A percentile compares a stretch with the other conserved stretches of the same genome.
Conservation (phyloP, 805 yeast species). For the Wickerhamiella alocasiicola region DNA sequence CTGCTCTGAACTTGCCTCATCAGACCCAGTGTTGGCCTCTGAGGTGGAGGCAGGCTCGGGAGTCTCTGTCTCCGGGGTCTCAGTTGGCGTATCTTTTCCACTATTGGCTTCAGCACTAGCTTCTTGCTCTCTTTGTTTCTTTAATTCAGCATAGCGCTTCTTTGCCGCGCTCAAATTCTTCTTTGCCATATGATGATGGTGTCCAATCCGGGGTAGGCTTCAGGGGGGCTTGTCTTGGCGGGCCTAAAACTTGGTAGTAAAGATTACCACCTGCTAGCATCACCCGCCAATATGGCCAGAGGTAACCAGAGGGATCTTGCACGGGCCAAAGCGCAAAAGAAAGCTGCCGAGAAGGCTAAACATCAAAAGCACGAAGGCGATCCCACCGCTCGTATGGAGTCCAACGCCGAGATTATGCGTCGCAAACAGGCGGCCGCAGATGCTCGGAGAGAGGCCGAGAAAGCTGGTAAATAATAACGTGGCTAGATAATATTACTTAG, state of each 20-base stretch:
- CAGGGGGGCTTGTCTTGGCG: no score
- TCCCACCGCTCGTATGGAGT: constrained; percentile 73
- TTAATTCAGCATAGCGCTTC: constrained; percentile 59
- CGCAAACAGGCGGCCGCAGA: constrained; percentile 74
- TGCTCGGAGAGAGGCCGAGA: constrained; percentile 21
- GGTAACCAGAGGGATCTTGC: constrained; percentile 96
- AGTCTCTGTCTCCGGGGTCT: constrained; percentile 5
- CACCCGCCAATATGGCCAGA: constrained; percentile 53
- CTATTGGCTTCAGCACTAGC: not conserved
- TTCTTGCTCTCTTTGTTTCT: constrained; percentile 37
- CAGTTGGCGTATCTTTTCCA: not conserved
- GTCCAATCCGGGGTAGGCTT: not conserved
- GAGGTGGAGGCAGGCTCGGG: not conserved
- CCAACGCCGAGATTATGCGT: constrained; percentile 82
- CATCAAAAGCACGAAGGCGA: constrained; percentile 72
- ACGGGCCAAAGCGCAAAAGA: constrained; percentile 75
- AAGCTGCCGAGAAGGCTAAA: constrained; percentile 42
- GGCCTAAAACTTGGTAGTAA: no score
- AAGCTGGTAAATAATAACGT: no score
- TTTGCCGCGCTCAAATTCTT: constrained; percentile 57
- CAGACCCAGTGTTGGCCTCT: no score
- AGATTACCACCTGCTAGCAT: constrained; percentile 2
- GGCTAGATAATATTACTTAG: no score
- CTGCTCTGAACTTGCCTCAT: not conserved
- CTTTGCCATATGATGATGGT: constrained; percentile 10